phyloP scores from a whole-genome alignment of 305 asterid species.

The Salvia sclarea region DNA sequence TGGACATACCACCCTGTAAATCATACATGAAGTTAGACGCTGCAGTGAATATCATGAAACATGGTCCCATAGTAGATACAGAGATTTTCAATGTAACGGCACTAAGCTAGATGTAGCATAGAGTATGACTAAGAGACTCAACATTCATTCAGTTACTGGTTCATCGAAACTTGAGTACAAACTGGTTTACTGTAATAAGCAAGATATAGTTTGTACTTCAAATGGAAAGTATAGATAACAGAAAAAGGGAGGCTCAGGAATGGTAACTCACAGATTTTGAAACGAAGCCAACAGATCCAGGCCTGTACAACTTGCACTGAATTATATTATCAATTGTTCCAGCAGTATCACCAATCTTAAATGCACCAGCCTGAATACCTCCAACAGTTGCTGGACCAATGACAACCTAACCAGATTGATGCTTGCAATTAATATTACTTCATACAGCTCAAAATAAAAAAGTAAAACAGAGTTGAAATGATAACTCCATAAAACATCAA shows the following conservation, averaged over 20 bases:
- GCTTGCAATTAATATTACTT: constrained; percentile 16
- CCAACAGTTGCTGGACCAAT: constrained; percentile 99
- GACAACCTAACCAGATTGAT: constrained; percentile 59
- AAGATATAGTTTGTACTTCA: background rate
- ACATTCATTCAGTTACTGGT: constrained; percentile 8
- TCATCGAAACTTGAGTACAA: background rate
- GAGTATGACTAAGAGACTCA: constrained; percentile 1
- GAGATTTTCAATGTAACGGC: constrained; percentile 6
- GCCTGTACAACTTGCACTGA: constrained; percentile 89
- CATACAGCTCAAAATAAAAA: background rate
- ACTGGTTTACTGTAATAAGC: background rate
- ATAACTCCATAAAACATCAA: constrained; percentile 24
- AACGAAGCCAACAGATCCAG: constrained; percentile 95
- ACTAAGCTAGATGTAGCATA: constrained; percentile 22
- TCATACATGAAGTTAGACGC: constrained; percentile 31
- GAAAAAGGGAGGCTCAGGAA: constrained; percentile 22
- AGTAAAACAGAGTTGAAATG: constrained; percentile 5
- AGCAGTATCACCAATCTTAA: constrained; percentile 97
- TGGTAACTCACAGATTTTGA: constrained; percentile 78
- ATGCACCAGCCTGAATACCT: constrained; percentile 99
- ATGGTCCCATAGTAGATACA: constrained; percentile 4
- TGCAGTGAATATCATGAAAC: constrained; percentile 8
- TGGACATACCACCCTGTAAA: constrained; percentile 97
- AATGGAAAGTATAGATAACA: background rate
- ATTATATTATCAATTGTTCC: constrained; percentile 95